Percentiles rank a stretch among this genome's conserved stretches.
Conservation (phyloP, 352 stramenopile genomes). For the Globisporangium polare region DNA sequence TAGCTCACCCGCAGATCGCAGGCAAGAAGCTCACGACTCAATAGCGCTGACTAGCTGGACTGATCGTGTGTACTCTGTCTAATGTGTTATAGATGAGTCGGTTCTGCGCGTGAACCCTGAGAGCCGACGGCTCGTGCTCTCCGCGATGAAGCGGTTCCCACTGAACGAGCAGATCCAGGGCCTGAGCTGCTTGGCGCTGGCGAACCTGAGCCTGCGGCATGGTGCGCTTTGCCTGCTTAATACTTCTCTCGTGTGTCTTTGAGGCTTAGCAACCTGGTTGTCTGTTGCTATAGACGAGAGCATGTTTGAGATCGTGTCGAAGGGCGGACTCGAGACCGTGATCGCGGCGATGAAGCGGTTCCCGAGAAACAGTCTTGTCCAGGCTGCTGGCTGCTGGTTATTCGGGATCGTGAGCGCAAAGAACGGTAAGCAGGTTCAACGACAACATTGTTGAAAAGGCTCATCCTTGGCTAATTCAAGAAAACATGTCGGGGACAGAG, state of each 20-base stretch:
- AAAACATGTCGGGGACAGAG: conserved; percentile 17
- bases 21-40: conserved; percentile 12
- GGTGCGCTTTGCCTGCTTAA: conserved; percentile 15
- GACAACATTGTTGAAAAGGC: neutral
- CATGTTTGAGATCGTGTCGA: conserved; percentile 51
- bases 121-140: conserved; percentile 48
- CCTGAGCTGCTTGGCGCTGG: conserved; percentile 42
- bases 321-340: conserved; percentile 43
- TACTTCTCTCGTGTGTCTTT: neutral
- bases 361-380: conserved; percentile 31
- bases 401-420: conserved; percentile 45
- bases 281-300: conserved; percentile 29
- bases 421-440: conserved; percentile 23
- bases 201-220: conserved; percentile 56
- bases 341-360: conserved; percentile 54
- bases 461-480: neutral
- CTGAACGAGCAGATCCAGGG: conserved; percentile 55
- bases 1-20: conserved; percentile 51
- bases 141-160: conserved; percentile 55
- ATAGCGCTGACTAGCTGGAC: neutral
- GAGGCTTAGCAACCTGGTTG: neutral
- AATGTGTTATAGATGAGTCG: conserved; percentile 26
- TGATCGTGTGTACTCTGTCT: neutral
- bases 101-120: conserved; percentile 48
- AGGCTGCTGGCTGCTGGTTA: conserved; percentile 54